Evolutionary conservation across 2,329 filamentous ascomycete species (phyloP).

Genomic region (Aspergillus arachidicola): DNA sequence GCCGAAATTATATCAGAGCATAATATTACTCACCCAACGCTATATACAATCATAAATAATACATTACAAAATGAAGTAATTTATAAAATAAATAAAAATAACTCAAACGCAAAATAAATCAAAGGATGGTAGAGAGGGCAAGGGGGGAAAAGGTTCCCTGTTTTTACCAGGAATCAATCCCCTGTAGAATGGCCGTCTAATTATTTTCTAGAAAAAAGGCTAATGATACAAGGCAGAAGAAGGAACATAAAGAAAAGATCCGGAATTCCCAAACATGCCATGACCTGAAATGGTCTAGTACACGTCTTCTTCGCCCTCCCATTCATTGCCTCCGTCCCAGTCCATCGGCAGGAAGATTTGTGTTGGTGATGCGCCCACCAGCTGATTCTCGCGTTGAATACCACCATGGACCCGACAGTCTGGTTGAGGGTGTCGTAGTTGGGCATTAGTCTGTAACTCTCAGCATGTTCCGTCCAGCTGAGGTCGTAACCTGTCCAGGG

Average conservation of each 20-base stretch:
- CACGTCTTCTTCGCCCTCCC: not conserved
- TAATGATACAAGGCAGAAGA: not conserved
- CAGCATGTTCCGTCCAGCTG: slow-evolving; percentile 17
- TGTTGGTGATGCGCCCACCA: slow-evolving; percentile 11
- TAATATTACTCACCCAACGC: slow-evolving; percentile 1
- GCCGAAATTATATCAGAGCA: not conserved
- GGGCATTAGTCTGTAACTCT: slow-evolving; percentile 27
- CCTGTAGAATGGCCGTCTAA: not conserved
- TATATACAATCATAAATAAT: not conserved
- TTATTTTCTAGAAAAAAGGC: not conserved
- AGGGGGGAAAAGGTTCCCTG: too few species aligned
- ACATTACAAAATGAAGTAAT: too few species aligned
- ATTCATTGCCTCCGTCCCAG: not conserved
- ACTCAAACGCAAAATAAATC: not conserved
- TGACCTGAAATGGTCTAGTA: not conserved
- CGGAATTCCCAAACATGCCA: not conserved
- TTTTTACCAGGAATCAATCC: too few species aligned
- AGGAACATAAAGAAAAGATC: not conserved
- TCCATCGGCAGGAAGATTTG: not conserved
- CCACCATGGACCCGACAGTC: slow-evolving; percentile 28
- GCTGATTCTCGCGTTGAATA: slow-evolving; percentile 20
- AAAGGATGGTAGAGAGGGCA: not conserved
- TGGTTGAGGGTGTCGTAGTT: slow-evolving; percentile 29
- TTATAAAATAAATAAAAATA: not conserved
- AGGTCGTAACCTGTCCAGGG: slow-evolving; percentile 13